These are phyloP conservation scores for Termitomyces sp. DNA, from an alignment of 768 basidiomycete genomes.

Conservation along the genomic window DNA sequence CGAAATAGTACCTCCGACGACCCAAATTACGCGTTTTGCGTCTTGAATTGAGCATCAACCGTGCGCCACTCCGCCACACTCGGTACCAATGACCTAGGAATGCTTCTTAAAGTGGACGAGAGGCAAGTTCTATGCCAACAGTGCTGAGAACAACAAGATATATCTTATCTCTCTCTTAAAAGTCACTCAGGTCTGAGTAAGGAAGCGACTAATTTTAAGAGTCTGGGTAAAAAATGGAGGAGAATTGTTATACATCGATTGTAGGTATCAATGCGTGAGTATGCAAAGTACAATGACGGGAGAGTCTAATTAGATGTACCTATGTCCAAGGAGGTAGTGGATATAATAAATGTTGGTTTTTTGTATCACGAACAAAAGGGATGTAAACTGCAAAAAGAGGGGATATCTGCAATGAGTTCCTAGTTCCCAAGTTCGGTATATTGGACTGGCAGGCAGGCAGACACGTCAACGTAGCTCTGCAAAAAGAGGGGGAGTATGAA, in stretches of 20 bases:
- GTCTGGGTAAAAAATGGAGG: no score
- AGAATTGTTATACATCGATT: not conserved
- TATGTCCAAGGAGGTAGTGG: constrained; percentile 13
- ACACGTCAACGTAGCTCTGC: not conserved
- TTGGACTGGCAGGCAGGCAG: constrained; percentile 1
- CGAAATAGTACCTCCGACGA: no score
- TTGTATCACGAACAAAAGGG: constrained; percentile 5
- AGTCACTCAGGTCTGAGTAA: no score
- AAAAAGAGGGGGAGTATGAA: constrained; percentile 1
- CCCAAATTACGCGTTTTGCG: no score
- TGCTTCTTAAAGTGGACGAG: no score
- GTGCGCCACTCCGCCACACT: no score
- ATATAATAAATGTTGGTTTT: constrained; percentile 13
- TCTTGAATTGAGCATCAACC: no score
- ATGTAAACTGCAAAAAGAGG: constrained; percentile 13
- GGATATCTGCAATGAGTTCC: constrained; percentile 3
- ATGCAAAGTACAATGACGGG: constrained; percentile 20
- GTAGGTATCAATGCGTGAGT: constrained; percentile 20
- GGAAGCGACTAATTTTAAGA: no score
- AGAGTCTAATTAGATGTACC: constrained; percentile 16
- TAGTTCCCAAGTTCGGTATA: not conserved
- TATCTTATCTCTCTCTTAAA: no score
- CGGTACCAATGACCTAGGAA: no score
- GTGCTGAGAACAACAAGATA: no score
- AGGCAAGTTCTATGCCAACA: no score